A percentile compares a stretch with the other conserved stretches of the same genome.
Conservation (phyloP, 75 land plant genomes). For the Sequoiadendron giganteum region DNA sequence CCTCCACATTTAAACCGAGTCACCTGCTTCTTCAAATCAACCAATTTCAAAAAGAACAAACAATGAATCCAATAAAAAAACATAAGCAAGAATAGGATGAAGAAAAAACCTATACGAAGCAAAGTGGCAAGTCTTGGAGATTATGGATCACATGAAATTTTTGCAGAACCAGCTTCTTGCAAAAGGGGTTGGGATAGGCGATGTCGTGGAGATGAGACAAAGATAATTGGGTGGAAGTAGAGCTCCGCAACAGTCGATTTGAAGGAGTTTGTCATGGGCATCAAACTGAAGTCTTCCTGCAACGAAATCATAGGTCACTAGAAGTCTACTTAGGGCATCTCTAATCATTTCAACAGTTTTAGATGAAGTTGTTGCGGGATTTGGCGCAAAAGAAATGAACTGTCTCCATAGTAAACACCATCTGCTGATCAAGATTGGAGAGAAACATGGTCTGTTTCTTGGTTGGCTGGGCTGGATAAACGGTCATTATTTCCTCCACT, state of each 20-base stretch:
- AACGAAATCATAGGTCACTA: conserved; percentile 50
- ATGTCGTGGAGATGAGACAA: no score
- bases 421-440: conserved; percentile 52
- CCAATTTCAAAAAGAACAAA: no score
- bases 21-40: conserved; percentile 15
- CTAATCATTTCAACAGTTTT: neutral
- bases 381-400: conserved; percentile 51
- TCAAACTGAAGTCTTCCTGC: conserved; percentile 34
- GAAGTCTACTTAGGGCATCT: neutral
- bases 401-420: conserved; percentile 50
- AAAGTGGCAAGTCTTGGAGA: no score
- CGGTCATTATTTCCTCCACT: neutral
- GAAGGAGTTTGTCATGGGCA: conserved; percentile 10
- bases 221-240: conserved; percentile 7
- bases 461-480: conserved; percentile 21
- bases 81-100: no score
- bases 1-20: conserved; percentile 43
- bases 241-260: conserved; percentile 40
- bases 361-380: neutral
- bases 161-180: no score
- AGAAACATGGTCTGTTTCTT: conserved; percentile 33
- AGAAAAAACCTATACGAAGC: no score
- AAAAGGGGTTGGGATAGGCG: no score
- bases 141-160: no score
- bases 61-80: no score